Percentiles rank a stretch among this genome's conserved stretches.
phyloP scores from a whole-genome alignment of 2,329 filamentous ascomycete species.

The Nectriaceae sp. region DNA sequence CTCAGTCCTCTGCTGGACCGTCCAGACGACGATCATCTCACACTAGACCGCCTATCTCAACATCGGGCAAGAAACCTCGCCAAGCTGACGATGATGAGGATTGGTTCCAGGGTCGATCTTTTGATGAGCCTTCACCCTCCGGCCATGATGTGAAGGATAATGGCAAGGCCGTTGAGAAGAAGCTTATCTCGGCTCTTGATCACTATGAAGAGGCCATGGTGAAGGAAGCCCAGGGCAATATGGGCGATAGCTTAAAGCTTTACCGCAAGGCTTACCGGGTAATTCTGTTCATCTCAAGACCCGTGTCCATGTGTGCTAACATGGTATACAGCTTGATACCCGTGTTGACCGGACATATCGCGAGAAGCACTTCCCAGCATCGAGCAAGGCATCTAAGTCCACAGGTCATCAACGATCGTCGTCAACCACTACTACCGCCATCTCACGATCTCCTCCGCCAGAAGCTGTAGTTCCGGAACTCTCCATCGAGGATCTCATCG shows the following conservation, averaged over 20 bases:
- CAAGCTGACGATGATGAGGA: slow-evolving; percentile 39
- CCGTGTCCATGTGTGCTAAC: slow-evolving; percentile 13
- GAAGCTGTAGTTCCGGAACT: no score
- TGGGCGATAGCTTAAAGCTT: slow-evolving; percentile 84
- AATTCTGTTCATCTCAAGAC: slow-evolving; percentile 11
- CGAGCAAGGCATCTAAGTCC: slow-evolving; percentile 24
- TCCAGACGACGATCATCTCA: slow-evolving; percentile 14
- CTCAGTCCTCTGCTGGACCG: slow-evolving; percentile 8
- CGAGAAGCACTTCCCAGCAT: slow-evolving; percentile 82
- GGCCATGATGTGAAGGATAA: slow-evolving; percentile 11
- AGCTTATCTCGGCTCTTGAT: slow-evolving; percentile 79
- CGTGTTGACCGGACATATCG: slow-evolving; percentile 84
- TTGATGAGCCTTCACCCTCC: slow-evolving; percentile 30
- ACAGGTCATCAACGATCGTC: background rate
- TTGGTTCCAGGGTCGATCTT: slow-evolving; percentile 33
- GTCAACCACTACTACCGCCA: slow-evolving; percentile 1
- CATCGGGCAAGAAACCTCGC: slow-evolving; percentile 11
- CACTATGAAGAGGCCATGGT: slow-evolving; percentile 92
- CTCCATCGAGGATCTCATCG: slow-evolving; percentile 69
- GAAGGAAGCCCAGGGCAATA: slow-evolving; percentile 79
- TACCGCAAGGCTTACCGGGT: slow-evolving; percentile 92
- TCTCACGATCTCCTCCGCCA: slow-evolving; percentile 50
- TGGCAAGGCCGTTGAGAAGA: slow-evolving; percentile 24
- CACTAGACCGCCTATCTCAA: slow-evolving; percentile 23
- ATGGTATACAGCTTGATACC: slow-evolving; percentile 68